Conservation (phyloP, 2,329 filamentous ascomycete genomes). For the Epichloe festucae region DNA sequence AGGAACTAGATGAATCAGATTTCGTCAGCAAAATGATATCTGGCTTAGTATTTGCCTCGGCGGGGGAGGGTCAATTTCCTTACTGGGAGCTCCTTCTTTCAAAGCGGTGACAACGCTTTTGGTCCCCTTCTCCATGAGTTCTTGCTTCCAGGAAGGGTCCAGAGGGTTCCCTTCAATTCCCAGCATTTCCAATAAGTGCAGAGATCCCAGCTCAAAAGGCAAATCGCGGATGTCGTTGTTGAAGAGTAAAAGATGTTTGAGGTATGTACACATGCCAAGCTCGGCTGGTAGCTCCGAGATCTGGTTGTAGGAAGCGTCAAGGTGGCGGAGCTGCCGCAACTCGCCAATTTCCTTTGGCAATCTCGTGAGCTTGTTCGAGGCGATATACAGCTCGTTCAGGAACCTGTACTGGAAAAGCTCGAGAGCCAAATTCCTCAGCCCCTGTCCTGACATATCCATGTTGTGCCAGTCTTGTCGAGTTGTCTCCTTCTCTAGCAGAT, state of each 20-base stretch:
- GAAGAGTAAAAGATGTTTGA: constrained; percentile 76
- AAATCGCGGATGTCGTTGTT: constrained; percentile 78
- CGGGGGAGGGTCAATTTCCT: constrained; percentile 20
- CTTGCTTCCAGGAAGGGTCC: constrained; percentile 61
- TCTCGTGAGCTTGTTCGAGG: constrained; percentile 75
- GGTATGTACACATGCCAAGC: constrained; percentile 90
- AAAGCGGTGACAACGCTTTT: constrained; percentile 71
- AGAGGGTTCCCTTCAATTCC: constrained; percentile 89
- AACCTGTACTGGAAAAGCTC: constrained; percentile 82
- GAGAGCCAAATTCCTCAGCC: constrained; percentile 66
- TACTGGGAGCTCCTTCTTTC: constrained; percentile 75
- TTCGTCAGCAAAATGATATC: constrained; percentile 6
- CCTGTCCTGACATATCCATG: constrained; percentile 92
- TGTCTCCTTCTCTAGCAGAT: constrained; percentile 52
- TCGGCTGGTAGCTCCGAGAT: constrained; percentile 73
- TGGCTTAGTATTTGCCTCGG: neutral
- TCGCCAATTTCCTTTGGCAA: constrained; percentile 74
- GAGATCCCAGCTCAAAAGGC: constrained; percentile 75
- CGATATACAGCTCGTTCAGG: constrained; percentile 81
- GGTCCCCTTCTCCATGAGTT: constrained; percentile 78
- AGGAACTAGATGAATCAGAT: constrained; percentile 43
- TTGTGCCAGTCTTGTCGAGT: constrained; percentile 81
- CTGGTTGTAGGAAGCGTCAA: constrained; percentile 84
- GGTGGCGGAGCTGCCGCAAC: constrained; percentile 64
- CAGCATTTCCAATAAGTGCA: constrained; percentile 78